A percentile compares a stretch with the other conserved stretches of the same genome.
Evolutionary conservation across 768 basidiomycete genomes (phyloP).

Genomic region (Cystobasidium onofrii): DNA sequence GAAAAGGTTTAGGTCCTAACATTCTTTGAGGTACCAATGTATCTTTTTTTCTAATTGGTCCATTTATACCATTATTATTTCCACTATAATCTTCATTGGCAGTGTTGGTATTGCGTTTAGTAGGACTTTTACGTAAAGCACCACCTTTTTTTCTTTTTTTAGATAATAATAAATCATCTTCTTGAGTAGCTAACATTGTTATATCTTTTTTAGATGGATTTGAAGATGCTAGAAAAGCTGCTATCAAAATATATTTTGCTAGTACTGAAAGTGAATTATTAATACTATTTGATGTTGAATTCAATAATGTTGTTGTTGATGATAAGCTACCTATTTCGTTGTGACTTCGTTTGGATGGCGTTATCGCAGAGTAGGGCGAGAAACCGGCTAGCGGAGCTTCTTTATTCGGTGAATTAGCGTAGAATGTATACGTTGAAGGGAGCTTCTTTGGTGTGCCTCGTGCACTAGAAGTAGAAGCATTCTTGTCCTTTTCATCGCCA

Average conservation of each 20-base stretch:
- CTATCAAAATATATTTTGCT: constrained; percentile 17
- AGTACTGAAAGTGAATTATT: constrained; percentile 1
- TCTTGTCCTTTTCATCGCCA: too few relatives aligned
- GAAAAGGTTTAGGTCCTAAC: constrained; percentile 22
- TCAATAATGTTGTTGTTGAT: too few relatives aligned
- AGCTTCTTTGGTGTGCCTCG: neutral
- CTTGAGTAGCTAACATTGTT: constrained; percentile 12
- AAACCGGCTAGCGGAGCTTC: neutral
- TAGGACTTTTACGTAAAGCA: constrained; percentile 18
- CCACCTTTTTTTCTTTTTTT: constrained; percentile 24
- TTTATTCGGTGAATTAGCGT: neutral
- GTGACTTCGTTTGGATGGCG: constrained; percentile 2
- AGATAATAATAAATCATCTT: constrained; percentile 5
- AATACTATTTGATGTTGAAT: neutral
- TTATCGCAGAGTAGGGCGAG: neutral
- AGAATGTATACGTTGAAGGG: neutral
- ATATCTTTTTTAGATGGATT: constrained; percentile 22
- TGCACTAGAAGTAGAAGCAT: neutral
- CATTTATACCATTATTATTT: neutral
- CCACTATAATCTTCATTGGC: neutral
- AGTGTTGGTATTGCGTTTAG: neutral
- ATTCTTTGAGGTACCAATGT: constrained; percentile 12
- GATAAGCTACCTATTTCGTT: neutral
- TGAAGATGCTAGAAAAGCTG: constrained; percentile 21
- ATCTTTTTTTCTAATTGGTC: constrained; percentile 8